Percentiles rank a stretch among this genome's conserved stretches.
These are phyloP conservation scores for Isatis lusitanica DNA, from an alignment of 441 rosid species.

Conservation along the genomic window DNA sequence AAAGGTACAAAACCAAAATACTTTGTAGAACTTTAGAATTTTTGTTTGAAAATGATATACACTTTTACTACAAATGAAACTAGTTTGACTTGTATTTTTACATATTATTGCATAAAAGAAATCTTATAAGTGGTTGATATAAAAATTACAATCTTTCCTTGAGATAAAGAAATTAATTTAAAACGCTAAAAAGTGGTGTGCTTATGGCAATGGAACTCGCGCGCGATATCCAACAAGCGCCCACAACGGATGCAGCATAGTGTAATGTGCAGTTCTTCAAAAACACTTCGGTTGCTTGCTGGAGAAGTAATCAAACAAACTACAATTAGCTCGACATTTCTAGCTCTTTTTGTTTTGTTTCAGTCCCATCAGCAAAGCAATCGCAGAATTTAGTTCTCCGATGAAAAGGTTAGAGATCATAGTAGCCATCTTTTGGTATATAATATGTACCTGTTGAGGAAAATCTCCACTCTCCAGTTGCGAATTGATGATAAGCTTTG, in stretches of 20 bases:
- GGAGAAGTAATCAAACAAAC: not conserved
- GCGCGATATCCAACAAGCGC: slow-evolving; percentile 25
- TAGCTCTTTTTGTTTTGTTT: too few species aligned
- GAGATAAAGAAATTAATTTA: not conserved
- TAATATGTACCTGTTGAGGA: slow-evolving; percentile 57
- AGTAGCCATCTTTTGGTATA: not conserved
- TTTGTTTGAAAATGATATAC: not conserved
- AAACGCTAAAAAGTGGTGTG: not conserved
- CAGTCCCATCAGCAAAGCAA: not conserved
- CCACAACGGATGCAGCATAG: slow-evolving; percentile 33
- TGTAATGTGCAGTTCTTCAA: slow-evolving; percentile 26
- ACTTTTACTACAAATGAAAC: not conserved
- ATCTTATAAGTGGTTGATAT: not conserved
- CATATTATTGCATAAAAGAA: not conserved
- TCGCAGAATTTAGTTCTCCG: not conserved
- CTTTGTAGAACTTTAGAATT: not conserved
- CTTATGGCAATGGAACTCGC: slow-evolving; percentile 13
- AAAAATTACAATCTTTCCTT: not conserved
- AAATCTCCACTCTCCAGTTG: slow-evolving; percentile 64
- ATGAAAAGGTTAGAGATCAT: not conserved
- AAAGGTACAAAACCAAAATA: not conserved
- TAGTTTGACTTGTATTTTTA: not conserved
- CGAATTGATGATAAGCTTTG: slow-evolving; percentile 65
- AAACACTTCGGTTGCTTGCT: slow-evolving; percentile 29
- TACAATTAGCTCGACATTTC: not conserved